Evolutionary conservation across 768 basidiomycete species (phyloP).

Genomic region (Leccinum disarticulatum): DNA sequence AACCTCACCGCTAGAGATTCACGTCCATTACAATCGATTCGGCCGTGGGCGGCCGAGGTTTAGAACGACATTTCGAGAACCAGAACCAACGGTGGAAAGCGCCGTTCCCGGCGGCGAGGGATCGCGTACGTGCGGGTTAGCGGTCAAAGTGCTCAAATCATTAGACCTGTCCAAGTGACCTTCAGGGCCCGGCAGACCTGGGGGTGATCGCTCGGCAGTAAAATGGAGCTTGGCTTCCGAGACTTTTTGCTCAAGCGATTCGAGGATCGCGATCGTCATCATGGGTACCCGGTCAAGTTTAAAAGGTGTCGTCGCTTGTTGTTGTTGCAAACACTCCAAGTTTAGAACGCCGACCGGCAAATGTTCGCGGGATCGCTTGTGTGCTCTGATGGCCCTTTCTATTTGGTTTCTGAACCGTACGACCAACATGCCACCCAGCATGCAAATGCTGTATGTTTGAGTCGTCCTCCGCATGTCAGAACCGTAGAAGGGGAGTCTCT

Average conservation of each 20-base stretch:
- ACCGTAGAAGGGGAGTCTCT: neutral
- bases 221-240: constrained; percentile 22
- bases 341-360: constrained; percentile 27
- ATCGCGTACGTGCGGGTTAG: neutral
- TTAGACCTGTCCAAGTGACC: neutral
- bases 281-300: constrained; percentile 14
- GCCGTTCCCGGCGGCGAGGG: neutral
- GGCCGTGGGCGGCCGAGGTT: neutral
- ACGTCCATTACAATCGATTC: constrained; percentile 3
- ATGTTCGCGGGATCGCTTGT: constrained; percentile 32
- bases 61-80: neutral
- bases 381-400: neutral
- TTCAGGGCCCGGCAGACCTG: constrained; percentile 3
- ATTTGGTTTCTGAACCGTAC: neutral
- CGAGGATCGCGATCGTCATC: constrained; percentile 30
- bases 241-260: constrained; percentile 26
- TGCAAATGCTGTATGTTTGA: constrained; percentile 1
- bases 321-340: constrained; percentile 5
- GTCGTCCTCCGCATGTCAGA: neutral
- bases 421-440: neutral
- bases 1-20: constrained; percentile 13
- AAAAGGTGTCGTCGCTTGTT: constrained; percentile 30
- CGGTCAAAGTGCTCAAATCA: neutral
- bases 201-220: constrained; percentile 24
- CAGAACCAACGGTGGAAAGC: neutral